Conservation (phyloP, 331 rosid species). For the Quercus tomentella region DNA sequence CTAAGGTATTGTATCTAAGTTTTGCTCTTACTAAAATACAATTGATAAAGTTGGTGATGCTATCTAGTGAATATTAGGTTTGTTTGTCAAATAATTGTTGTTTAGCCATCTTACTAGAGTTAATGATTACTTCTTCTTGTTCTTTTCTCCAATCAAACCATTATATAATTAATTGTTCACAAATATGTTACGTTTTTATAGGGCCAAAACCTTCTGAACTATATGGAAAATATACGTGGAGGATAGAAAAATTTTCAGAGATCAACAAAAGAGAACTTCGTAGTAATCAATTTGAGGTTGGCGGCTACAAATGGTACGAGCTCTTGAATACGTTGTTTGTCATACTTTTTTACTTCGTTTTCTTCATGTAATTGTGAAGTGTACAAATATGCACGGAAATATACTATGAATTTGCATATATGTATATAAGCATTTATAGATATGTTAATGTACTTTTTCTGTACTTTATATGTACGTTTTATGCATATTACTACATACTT, state of each 20-base stretch:
- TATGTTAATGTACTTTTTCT: neutral
- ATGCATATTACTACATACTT: neutral
- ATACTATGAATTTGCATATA: neutral
- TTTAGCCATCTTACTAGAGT: neutral
- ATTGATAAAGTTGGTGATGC: neutral
- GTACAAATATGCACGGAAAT: neutral
- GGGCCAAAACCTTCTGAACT: conserved; percentile 87
- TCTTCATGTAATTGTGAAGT: neutral
- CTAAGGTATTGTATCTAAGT: too few species aligned
- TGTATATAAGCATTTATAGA: neutral
- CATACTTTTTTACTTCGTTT: conserved; percentile 1
- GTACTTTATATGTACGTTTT: neutral
- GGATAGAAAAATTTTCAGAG: conserved; percentile 94
- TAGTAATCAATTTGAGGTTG: conserved; percentile 94
- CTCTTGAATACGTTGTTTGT: conserved; percentile 1
- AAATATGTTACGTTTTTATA: conserved; percentile 23
- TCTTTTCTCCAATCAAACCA: neutral
- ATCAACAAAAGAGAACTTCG: conserved; percentile 98
- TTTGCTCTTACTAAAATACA: neutral
- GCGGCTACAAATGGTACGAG: conserved; percentile 93
- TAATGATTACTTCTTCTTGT: neutral
- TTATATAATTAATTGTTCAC: conserved; percentile 8
- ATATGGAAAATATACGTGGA: conserved; percentile 93
- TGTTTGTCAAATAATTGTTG: neutral
- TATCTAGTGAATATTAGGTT: neutral